phyloP scores from a whole-genome alignment of 148 eudicot species.

The Heliamphora exappendiculata region DNA sequence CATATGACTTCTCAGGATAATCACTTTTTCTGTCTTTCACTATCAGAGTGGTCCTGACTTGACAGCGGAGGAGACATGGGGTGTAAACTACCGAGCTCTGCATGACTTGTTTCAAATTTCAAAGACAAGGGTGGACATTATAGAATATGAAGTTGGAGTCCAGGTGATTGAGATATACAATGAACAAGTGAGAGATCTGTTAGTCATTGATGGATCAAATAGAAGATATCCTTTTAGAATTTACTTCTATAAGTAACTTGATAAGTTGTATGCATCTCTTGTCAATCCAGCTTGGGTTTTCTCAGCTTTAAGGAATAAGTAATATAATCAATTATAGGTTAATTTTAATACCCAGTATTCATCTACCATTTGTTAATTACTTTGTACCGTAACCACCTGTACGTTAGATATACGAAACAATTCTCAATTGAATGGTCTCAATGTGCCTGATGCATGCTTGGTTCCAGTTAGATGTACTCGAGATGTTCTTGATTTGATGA shows the following conservation, averaged over 20 bases:
- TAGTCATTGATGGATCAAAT: slow-evolving; percentile 72
- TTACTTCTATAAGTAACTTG: neutral
- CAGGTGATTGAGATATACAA: slow-evolving; percentile 98
- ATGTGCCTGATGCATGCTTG: slow-evolving; percentile 92
- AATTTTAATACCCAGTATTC: neutral
- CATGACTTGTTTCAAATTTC: slow-evolving; percentile 76
- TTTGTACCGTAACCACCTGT: slow-evolving; percentile 40
- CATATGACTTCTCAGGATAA: neutral
- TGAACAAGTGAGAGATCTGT: slow-evolving; percentile 93
- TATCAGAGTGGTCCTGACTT: slow-evolving; percentile 92
- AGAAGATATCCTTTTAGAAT: slow-evolving; percentile 73
- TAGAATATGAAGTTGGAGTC: slow-evolving; percentile 80
- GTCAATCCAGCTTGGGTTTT: neutral
- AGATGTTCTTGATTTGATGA: slow-evolving; percentile 90
- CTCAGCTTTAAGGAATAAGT: neutral
- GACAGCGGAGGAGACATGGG: slow-evolving; percentile 78
- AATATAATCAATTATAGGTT: neutral
- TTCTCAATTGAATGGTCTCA: slow-evolving; percentile 85
- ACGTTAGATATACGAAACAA: slow-evolving; percentile 88
- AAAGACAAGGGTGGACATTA: slow-evolving; percentile 44
- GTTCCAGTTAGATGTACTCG: slow-evolving; percentile 70
- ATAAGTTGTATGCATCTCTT: neutral
- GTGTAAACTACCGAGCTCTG: slow-evolving; percentile 86
- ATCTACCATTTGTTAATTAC: neutral
- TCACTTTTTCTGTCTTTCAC: neutral